phyloP scores from a whole-genome alignment of 2,329 filamentous ascomycete species.

The Fusarium tanahbumbuense region DNA sequence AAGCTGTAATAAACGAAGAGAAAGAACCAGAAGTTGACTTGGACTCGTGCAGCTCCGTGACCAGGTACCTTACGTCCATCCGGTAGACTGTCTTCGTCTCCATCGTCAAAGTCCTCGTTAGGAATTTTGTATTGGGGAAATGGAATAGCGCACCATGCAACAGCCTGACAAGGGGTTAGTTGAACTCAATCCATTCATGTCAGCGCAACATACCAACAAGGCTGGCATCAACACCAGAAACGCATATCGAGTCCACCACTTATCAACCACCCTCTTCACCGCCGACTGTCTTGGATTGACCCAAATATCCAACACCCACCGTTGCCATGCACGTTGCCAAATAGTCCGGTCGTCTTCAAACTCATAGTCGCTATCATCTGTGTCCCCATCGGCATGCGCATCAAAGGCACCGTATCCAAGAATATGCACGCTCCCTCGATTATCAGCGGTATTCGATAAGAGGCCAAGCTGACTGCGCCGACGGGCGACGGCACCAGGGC shows the following conservation, averaged over 20 bases:
- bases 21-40: conserved; percentile 79
- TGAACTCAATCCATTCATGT: not conserved
- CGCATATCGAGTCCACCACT: conserved; percentile 73
- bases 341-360: conserved; percentile 51
- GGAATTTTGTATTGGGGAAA: conserved; percentile 71
- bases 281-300: conserved; percentile 69
- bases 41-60: conserved; percentile 71
- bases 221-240: conserved; percentile 72
- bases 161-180: conserved; percentile 57
- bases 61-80: conserved; percentile 63
- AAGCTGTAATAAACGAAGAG: conserved; percentile 76
- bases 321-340: conserved; percentile 52
- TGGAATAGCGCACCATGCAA: conserved; percentile 73
- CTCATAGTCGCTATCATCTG: conserved; percentile 42
- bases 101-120: conserved; percentile 58
- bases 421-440: conserved; percentile 64
- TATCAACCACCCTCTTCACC: conserved; percentile 68
- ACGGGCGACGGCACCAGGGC: conserved; percentile 47
- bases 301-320: conserved; percentile 65
- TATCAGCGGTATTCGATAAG: conserved; percentile 51
- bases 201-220: conserved; percentile 60
- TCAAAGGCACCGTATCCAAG: conserved; percentile 67
- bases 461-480: conserved; percentile 55
- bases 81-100: conserved; percentile 45
- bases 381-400: conserved; percentile 49